These are phyloP conservation scores for Cryptosporidium meleagridis DNA, from an alignment of 169 alveolate species.

Conservation along the genomic window DNA sequence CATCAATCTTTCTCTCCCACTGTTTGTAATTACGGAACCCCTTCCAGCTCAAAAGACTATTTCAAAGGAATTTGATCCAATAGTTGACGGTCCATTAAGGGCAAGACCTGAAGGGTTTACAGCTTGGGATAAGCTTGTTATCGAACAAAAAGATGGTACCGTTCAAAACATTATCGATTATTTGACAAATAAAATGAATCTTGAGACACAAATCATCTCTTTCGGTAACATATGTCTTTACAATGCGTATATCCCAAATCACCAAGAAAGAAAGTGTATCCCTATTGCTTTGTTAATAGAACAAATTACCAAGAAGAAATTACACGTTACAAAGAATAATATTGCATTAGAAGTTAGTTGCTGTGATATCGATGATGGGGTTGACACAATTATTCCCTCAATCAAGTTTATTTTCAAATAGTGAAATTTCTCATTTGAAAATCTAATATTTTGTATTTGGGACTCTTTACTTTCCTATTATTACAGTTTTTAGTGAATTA, in stretches of 20 bases:
- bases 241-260: slow-evolving; percentile 87
- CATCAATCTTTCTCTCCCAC: slow-evolving; percentile 93
- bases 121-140: slow-evolving; percentile 95
- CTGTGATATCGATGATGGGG: slow-evolving; percentile 87
- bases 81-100: slow-evolving; percentile 93
- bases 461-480: neutral
- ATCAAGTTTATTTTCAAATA: slow-evolving; percentile 85
- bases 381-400: slow-evolving; percentile 89
- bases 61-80: slow-evolving; percentile 93
- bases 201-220: slow-evolving; percentile 89
- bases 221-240: slow-evolving; percentile 90
- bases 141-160: slow-evolving; percentile 82
- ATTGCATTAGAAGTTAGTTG: slow-evolving; percentile 89
- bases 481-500: neutral
- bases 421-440: neutral
- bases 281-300: slow-evolving; percentile 80
- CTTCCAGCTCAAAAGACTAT: slow-evolving; percentile 86
- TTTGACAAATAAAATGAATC: slow-evolving; percentile 79
- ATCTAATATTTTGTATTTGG: neutral
- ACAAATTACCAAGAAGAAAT: slow-evolving; percentile 79
- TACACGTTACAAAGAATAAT: slow-evolving; percentile 80
- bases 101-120: slow-evolving; percentile 96
- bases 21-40: slow-evolving; percentile 92
- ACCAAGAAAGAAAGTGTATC: slow-evolving; percentile 82
- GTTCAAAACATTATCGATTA: slow-evolving; percentile 80